Evolutionary conservation across 331 rosid species (phyloP).

Genomic region (Arachis monticola): DNA sequence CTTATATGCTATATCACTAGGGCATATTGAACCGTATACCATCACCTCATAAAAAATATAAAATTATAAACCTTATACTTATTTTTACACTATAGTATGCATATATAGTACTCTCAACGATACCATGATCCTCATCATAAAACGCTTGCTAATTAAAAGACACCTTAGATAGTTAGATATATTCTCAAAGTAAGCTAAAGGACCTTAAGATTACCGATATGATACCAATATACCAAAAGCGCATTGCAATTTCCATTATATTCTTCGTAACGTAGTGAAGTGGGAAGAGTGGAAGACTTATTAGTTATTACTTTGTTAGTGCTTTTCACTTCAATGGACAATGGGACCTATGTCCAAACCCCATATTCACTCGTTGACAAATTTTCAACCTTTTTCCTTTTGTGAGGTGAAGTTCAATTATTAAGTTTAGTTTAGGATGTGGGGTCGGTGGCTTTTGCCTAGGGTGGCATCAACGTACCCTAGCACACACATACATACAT

Average conservation of each 20-base stretch:
- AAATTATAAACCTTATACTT: neutral
- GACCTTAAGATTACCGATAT: neutral
- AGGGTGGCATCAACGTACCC: neutral
- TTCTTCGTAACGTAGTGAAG: neutral
- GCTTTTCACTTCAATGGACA: constrained; percentile 31
- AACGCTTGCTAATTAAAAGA: neutral
- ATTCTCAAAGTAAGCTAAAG: constrained; percentile 14
- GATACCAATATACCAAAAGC: constrained; percentile 17
- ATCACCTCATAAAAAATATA: constrained; percentile 31
- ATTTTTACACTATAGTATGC: neutral
- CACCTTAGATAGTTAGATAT: neutral
- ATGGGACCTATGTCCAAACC: neutral
- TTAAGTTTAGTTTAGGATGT: constrained; percentile 12
- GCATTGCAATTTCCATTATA: constrained; percentile 11
- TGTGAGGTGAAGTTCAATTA: constrained; percentile 21
- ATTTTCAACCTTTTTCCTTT: constrained; percentile 16
- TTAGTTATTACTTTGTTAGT: neutral
- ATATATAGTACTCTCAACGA: neutral
- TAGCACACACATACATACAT: no score
- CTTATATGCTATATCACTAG: constrained; percentile 8
- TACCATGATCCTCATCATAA: constrained; percentile 10
- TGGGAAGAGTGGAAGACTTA: neutral
- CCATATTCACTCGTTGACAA: neutral
- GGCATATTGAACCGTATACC: constrained; percentile 47
- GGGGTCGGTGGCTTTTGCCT: constrained; percentile 28